A percentile compares a stretch with the other conserved stretches of the same genome.
These are phyloP conservation scores for Knoxdaviesia proteae DNA, from an alignment of 2,329 filamentous ascomycete species.

Conservation along the genomic window DNA sequence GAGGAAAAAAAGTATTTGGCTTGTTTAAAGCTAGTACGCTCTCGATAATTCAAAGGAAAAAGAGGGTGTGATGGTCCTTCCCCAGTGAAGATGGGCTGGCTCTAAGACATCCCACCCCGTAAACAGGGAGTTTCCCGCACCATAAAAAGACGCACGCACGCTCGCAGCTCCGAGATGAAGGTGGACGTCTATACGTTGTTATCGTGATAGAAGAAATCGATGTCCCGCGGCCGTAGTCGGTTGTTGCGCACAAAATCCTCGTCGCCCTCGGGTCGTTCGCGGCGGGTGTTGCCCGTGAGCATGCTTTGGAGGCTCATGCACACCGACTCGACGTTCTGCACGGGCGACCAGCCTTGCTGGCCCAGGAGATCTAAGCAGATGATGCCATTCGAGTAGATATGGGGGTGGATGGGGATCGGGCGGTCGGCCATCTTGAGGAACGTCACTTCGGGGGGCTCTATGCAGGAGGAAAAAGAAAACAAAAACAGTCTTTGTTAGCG, in stretches of 20 bases:
- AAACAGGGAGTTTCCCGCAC: too few species aligned
- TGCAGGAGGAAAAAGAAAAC: background rate
- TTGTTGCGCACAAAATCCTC: conserved; percentile 74
- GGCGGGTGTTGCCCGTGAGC: conserved; percentile 84
- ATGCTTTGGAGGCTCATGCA: conserved; percentile 97
- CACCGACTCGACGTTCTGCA: conserved; percentile 91
- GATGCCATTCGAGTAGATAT: conserved; percentile 96
- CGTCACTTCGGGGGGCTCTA: conserved; percentile 86
- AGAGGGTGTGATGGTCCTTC: too few species aligned
- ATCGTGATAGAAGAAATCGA: conserved; percentile 88
- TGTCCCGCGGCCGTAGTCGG: conserved; percentile 61
- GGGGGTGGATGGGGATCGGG: conserved; percentile 79
- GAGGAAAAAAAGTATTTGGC: too few species aligned
- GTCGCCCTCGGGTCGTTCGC: conserved; percentile 78
- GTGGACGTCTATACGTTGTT: conserved; percentile 37
- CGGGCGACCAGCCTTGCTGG: conserved; percentile 77
- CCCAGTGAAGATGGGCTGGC: too few species aligned
- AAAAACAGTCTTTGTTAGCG: background rate
- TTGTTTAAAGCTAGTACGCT: too few species aligned
- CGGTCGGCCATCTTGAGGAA: conserved; percentile 49
- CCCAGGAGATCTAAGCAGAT: conserved; percentile 92
- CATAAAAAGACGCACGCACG: too few species aligned
- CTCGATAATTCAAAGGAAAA: too few species aligned
- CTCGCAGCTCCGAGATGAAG: too few species aligned
- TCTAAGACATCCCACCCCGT: too few species aligned